phyloP scores from a whole-genome alignment of 306 rosid genomes.

The Acacia confusa region DNA sequence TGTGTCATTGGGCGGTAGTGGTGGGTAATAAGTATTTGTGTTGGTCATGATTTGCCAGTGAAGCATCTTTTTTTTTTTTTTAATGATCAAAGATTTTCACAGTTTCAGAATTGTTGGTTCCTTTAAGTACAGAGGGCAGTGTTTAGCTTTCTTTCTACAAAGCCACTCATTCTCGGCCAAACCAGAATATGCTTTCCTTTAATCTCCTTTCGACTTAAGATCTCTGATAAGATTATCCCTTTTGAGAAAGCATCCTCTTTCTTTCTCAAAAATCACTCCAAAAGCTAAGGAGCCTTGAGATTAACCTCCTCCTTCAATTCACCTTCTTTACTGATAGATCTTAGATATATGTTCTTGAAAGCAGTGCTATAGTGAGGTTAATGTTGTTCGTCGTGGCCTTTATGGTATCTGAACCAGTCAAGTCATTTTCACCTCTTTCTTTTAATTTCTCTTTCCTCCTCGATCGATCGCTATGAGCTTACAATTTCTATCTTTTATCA shows the following conservation, averaged over 20 bases:
- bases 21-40: conserved; percentile 40
- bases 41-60: conserved; percentile 50
- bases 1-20: conserved; percentile 1
- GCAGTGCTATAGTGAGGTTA: conserved; percentile 25
- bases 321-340: conserved; percentile 27
- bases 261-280: conserved; percentile 28
- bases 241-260: conserved; percentile 44
- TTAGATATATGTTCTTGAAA: conserved; percentile 18
- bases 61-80: conserved; percentile 33
- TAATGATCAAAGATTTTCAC: conserved; percentile 30
- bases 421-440: conserved; percentile 65
- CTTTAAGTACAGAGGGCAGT: conserved; percentile 47
- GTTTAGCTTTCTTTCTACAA: conserved; percentile 49
- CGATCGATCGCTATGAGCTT: conserved; percentile 23
- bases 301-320: not conserved
- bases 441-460: conserved; percentile 21
- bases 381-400: conserved; percentile 47
- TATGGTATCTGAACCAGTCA: conserved; percentile 85
- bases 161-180: conserved; percentile 12
- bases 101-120: conserved; percentile 41
- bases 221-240: conserved; percentile 44
- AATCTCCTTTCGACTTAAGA: conserved; percentile 33
- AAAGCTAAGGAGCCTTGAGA: conserved; percentile 35
- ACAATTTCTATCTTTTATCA: conserved; percentile 66
- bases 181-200: conserved; percentile 34